Evolutionary conservation across 2,329 filamentous ascomycete genomes (phyloP).

Genomic region (Arthrocladium fulminans): DNA sequence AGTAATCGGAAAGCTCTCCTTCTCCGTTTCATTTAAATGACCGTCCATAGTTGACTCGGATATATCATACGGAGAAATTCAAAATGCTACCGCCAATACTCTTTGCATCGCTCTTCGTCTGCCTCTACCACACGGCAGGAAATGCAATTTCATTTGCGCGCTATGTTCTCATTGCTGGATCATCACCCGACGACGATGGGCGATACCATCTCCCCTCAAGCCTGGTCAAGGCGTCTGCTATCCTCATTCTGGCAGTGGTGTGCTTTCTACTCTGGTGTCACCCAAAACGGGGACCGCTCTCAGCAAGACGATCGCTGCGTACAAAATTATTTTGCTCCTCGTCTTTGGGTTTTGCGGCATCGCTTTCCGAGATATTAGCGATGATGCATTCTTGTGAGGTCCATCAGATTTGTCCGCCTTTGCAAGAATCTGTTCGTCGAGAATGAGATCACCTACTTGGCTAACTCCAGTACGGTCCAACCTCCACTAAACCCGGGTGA

Average conservation of each 20-base stretch:
- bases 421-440: too few relatives aligned
- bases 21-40: background rate
- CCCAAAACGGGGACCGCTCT: background rate
- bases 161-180: background rate
- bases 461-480: too few relatives aligned
- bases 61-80: background rate
- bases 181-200: background rate
- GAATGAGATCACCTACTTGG: too few relatives aligned
- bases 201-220: background rate
- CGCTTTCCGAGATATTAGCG: background rate
- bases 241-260: background rate
- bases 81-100: background rate
- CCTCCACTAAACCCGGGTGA: too few relatives aligned
- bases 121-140: background rate
- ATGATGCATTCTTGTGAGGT: background rate
- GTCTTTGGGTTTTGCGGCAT: background rate
- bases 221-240: background rate
- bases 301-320: background rate
- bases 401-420: too few relatives aligned
- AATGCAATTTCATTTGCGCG: background rate
- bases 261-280: background rate
- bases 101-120: background rate
- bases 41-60: background rate
- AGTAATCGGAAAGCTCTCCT: background rate
- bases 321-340: background rate